Evolutionary conservation across 129 eudicot genomes (phyloP).

Genomic region (Erigeron canadensis): DNA sequence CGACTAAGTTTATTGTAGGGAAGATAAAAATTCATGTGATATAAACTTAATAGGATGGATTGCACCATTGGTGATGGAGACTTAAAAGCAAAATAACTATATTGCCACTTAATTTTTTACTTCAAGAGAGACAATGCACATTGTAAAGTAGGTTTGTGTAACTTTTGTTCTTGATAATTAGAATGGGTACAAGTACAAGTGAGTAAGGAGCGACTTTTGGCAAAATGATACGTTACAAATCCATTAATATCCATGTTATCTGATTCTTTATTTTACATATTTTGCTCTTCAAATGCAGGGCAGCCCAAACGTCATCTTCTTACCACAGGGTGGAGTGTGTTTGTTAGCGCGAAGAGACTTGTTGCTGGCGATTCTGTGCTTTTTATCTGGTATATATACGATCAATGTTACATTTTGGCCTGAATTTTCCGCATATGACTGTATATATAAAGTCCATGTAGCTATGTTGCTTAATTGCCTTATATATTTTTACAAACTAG

Average conservation of each 20-base stretch:
- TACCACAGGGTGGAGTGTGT: constrained; percentile 99
- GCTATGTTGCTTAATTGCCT: background rate
- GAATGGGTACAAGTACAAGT: too few relatives aligned
- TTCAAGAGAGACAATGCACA: too few relatives aligned
- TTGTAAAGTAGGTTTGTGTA: too few relatives aligned
- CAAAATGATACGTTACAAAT: too few relatives aligned
- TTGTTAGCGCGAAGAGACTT: constrained; percentile 98
- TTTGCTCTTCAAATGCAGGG: constrained; percentile 50
- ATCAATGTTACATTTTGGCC: constrained; percentile 12
- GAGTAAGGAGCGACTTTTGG: too few relatives aligned
- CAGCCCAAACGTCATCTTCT: constrained; percentile 99
- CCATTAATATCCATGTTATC: background rate
- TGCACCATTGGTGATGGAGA: too few relatives aligned
- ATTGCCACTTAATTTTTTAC: too few relatives aligned
- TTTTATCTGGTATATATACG: constrained; percentile 70
- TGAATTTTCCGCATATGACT: background rate
- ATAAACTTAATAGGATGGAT: background rate
- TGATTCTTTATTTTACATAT: background rate
- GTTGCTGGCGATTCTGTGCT: constrained; percentile 99
- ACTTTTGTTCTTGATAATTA: too few relatives aligned
- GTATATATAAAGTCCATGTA: constrained; percentile 4
- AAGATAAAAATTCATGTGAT: background rate
- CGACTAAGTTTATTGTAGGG: background rate
- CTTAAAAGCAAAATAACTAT: too few relatives aligned
- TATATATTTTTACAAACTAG: constrained; percentile 30